Conservation (phyloP, 1,284 basidiomycete genomes). For the Neonothopanus nambi region DNA sequence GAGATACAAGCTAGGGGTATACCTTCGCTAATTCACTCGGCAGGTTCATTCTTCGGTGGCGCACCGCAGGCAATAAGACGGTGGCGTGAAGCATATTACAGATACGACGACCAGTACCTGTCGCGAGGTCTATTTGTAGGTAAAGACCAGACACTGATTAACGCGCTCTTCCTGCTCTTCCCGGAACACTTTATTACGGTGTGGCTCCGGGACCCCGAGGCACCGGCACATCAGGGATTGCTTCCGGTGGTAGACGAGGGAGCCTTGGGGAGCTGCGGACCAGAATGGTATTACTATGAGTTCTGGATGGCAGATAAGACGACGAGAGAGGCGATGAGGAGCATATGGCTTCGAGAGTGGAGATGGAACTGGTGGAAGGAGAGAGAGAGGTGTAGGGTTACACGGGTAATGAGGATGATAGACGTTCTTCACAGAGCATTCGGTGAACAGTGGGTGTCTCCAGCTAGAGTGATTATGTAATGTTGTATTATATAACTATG, state of each 20-base stretch:
- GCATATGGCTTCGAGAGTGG: slow-evolving; percentile 27
- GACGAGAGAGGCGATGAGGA: slow-evolving; percentile 33
- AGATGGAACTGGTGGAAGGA: slow-evolving; percentile 30
- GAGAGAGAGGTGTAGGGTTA: slow-evolving; percentile 26
- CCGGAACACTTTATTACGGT: slow-evolving; percentile 45
- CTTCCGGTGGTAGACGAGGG: too few relatives aligned
- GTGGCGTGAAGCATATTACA: slow-evolving; percentile 46
- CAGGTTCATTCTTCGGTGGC: slow-evolving; percentile 60
- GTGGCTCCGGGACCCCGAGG: slow-evolving; percentile 25
- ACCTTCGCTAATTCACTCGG: too few relatives aligned
- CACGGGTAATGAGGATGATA: slow-evolving; percentile 24
- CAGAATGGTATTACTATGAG: slow-evolving; percentile 50
- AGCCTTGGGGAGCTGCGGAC: slow-evolving; percentile 40
- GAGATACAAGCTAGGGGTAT: too few relatives aligned
- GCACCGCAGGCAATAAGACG: slow-evolving; percentile 39
- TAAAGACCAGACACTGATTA: slow-evolving; percentile 55
- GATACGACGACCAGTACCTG: slow-evolving; percentile 50
- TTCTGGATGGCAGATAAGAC: slow-evolving; percentile 40
- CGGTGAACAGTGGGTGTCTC: slow-evolving; percentile 28
- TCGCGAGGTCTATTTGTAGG: slow-evolving; percentile 46
- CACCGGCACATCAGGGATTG: slow-evolving; percentile 18
- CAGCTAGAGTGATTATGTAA: neutral
- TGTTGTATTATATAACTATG: too few relatives aligned
- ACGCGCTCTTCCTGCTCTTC: slow-evolving; percentile 47
- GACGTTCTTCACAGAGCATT: slow-evolving; percentile 24